phyloP scores from a whole-genome alignment of 2,329 filamentous ascomycete genomes.

The Penicillium sp. region DNA sequence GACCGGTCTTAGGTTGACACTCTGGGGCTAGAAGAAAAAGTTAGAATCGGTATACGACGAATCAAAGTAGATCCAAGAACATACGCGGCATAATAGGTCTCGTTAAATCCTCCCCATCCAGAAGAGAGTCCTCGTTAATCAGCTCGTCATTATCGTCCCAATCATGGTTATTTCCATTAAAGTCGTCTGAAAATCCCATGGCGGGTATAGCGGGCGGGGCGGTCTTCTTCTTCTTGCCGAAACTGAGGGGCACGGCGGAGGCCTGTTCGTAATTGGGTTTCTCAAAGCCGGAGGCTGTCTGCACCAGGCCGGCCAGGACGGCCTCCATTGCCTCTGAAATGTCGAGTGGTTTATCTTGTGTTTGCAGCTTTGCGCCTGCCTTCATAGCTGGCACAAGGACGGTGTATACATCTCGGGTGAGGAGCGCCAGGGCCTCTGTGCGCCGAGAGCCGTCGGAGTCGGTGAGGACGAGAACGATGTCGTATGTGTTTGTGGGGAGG shows the following conservation, averaged over 20 bases:
- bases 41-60: background rate
- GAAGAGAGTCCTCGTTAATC: slow-evolving; percentile 83
- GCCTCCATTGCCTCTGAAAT: slow-evolving; percentile 32
- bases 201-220: slow-evolving; percentile 18
- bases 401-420: slow-evolving; percentile 64
- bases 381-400: slow-evolving; percentile 67
- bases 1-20: slow-evolving; percentile 73
- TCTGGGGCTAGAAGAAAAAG: slow-evolving; percentile 59
- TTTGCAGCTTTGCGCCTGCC: slow-evolving; percentile 56
- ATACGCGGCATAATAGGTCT: slow-evolving; percentile 74
- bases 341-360: slow-evolving; percentile 61
- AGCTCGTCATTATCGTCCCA: slow-evolving; percentile 71
- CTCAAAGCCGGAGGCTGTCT: slow-evolving; percentile 54
- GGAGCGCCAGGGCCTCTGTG: slow-evolving; percentile 59
- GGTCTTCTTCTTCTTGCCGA: slow-evolving; percentile 59
- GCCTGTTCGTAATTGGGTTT: slow-evolving; percentile 63
- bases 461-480: slow-evolving; percentile 76
- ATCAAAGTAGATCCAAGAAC: slow-evolving; percentile 36
- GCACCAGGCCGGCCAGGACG: slow-evolving; percentile 22
- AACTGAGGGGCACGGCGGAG: slow-evolving; percentile 58
- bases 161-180: slow-evolving; percentile 36
- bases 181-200: slow-evolving; percentile 40
- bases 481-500: slow-evolving; percentile 73
- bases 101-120: slow-evolving; percentile 79
- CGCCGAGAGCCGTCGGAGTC: slow-evolving; percentile 65